Conservation (phyloP, 2,329 filamentous ascomycete species). For the Magnaporthiopsis poae region DNA sequence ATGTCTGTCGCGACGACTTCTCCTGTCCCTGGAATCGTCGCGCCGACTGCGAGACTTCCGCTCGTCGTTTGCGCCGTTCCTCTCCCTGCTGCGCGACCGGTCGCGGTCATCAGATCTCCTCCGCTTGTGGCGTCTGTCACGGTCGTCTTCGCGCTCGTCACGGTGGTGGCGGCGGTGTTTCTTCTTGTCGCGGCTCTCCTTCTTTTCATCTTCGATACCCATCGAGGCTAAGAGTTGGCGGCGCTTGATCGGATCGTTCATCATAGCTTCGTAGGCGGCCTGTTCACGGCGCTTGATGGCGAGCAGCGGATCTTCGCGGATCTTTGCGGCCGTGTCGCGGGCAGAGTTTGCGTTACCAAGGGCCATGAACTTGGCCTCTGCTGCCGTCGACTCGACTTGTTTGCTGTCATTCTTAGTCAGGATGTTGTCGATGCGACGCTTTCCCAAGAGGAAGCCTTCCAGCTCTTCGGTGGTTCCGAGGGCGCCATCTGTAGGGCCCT, state of each 20-base stretch:
- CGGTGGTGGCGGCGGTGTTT: conserved; percentile 34
- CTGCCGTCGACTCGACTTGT: conserved; percentile 65
- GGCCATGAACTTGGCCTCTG: conserved; percentile 50
- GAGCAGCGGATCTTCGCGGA: conserved; percentile 80
- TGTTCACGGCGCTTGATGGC: conserved; percentile 91
- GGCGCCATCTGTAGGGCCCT: conserved; percentile 69
- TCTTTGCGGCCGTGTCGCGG: conserved; percentile 74
- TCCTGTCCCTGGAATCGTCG: conserved; percentile 4
- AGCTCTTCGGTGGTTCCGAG: conserved; percentile 75
- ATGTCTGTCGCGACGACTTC: conserved; percentile 3
- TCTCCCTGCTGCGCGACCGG: conserved; percentile 7
- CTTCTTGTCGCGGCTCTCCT: conserved; percentile 25
- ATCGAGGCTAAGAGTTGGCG: conserved; percentile 57
- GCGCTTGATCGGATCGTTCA: conserved; percentile 63
- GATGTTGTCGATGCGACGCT: conserved; percentile 75
- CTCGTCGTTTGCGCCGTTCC: conserved; percentile 1
- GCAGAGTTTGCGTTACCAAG: conserved; percentile 61
- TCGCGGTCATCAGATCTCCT: conserved; percentile 21
- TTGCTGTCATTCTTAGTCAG: conserved; percentile 73
- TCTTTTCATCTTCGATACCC: conserved; percentile 41
- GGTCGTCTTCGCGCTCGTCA: conserved; percentile 25
- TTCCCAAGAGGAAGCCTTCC: conserved; percentile 86
- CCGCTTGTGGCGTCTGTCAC: conserved; percentile 7
- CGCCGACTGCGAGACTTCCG: conserved; percentile 4
- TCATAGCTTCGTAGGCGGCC: conserved; percentile 67